phyloP scores from a whole-genome alignment of 2,329 filamentous ascomycete genomes.

The Pseudovirgaria hyperparasitica region DNA sequence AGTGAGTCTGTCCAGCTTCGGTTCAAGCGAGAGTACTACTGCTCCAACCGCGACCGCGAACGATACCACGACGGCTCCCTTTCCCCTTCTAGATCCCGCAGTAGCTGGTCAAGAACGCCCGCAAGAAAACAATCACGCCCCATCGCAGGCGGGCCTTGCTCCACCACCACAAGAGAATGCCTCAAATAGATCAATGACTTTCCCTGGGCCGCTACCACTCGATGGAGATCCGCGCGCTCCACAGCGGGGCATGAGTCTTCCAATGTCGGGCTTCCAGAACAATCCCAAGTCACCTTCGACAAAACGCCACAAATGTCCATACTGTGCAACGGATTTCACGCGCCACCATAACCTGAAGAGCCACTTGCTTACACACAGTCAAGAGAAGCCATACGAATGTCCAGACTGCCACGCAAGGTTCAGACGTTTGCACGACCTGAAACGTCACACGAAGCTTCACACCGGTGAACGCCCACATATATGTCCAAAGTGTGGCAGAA shows the following conservation, averaged over 20 bases:
- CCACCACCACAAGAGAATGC: conserved; percentile 17
- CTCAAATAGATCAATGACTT: conserved; percentile 48
- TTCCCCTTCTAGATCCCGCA: conserved; percentile 28
- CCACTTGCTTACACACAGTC: conserved; percentile 90
- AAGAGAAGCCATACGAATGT: conserved; percentile 95
- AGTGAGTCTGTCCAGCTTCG: conserved; percentile 41
- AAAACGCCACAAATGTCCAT: conserved; percentile 94
- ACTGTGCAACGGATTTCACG: conserved; percentile 93
- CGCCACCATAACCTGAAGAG: conserved; percentile 96
- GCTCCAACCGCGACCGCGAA: conserved; percentile 36
- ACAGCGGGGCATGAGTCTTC: conserved; percentile 46
- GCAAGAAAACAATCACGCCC: conserved; percentile 7
- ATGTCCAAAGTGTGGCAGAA: conserved; percentile 85
- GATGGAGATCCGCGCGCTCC: conserved; percentile 36
- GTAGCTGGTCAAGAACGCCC: conserved; percentile 11
- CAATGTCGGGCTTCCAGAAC: conserved; percentile 41
- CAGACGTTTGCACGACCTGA: conserved; percentile 83
- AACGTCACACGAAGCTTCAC: conserved; percentile 91
- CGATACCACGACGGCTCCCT: conserved; percentile 35
- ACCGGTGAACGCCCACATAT: conserved; percentile 93
- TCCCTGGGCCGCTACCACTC: conserved; percentile 43
- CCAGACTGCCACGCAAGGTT: conserved; percentile 89
- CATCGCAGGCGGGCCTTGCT: conserved; percentile 2
- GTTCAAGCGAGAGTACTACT: conserved; percentile 35
- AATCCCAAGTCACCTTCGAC: conserved; percentile 57